Conservation (phyloP, 805 yeast species). For the Candida golubevii region DNA sequence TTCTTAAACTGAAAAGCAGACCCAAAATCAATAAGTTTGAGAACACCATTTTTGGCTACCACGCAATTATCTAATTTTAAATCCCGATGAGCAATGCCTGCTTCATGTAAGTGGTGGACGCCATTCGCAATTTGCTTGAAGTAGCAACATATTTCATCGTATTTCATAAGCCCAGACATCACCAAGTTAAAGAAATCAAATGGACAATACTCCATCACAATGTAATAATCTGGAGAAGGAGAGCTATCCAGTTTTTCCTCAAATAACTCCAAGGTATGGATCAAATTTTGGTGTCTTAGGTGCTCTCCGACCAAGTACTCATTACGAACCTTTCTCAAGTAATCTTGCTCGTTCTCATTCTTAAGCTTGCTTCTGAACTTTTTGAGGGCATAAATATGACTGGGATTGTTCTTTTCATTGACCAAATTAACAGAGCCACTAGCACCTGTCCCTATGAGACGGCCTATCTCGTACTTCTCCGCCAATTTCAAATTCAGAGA, state of each 20-base stretch:
- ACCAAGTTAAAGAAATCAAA: conserved; percentile 90
- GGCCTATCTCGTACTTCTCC: conserved; percentile 68
- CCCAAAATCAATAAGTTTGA: conserved; percentile 91
- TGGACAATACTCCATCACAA: conserved; percentile 91
- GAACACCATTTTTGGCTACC: conserved; percentile 64
- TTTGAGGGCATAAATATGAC: conserved; percentile 74
- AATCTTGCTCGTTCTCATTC: conserved; percentile 63
- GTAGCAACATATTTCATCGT: conserved; percentile 70
- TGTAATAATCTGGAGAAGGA: conserved; percentile 40
- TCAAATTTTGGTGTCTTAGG: conserved; percentile 67
- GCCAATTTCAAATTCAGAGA: conserved; percentile 21
- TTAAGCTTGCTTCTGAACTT: conserved; percentile 67
- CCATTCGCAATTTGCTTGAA: conserved; percentile 79
- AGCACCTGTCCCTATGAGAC: conserved; percentile 84
- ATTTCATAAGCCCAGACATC: conserved; percentile 78
- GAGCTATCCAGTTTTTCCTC: conserved; percentile 40
- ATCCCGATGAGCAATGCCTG: conserved; percentile 92
- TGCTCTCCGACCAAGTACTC: conserved; percentile 82
- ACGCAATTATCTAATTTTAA: conserved; percentile 92
- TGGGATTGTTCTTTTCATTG: conserved; percentile 50
- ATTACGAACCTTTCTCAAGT: conserved; percentile 70
- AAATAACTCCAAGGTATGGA: conserved; percentile 76
- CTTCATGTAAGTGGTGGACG: conserved; percentile 66
- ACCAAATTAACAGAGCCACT: conserved; percentile 89
- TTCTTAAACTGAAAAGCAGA: conserved; percentile 80